Evolutionary conservation across 768 basidiomycete species (phyloP).

Genomic region (Suillus americanus): DNA sequence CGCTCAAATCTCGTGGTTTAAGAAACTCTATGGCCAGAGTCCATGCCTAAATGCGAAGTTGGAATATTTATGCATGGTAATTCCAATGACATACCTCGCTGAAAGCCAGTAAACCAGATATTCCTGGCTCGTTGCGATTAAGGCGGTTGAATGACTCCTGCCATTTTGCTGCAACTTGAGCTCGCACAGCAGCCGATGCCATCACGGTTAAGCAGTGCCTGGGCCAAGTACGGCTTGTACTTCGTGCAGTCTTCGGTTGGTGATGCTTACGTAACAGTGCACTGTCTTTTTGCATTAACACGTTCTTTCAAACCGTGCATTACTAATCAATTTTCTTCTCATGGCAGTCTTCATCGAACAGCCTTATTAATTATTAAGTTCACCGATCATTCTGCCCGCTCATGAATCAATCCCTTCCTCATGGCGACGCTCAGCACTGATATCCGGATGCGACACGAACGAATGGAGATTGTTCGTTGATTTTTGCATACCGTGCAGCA

Average conservation of each 20-base stretch:
- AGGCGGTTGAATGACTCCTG: conserved; percentile 66
- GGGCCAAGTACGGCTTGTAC: too few relatives aligned
- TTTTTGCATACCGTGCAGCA: too few relatives aligned
- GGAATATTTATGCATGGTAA: not conserved
- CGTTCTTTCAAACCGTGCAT: too few relatives aligned
- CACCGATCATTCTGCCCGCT: too few relatives aligned
- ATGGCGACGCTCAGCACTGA: not conserved
- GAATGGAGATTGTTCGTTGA: too few relatives aligned
- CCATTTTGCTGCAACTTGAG: conserved; percentile 70
- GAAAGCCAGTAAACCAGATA: conserved; percentile 62
- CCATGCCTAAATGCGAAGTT: conserved; percentile 53
- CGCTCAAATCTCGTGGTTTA: conserved; percentile 52
- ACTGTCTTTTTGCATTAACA: too few relatives aligned
- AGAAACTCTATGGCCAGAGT: conserved; percentile 51
- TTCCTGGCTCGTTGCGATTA: conserved; percentile 58
- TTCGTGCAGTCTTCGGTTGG: too few relatives aligned
- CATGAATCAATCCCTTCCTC: not conserved
- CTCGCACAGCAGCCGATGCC: conserved; percentile 62
- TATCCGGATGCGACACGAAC: too few relatives aligned
- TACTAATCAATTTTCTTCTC: too few relatives aligned
- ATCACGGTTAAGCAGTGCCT: conserved; percentile 30
- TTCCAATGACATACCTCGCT: conserved; percentile 46
- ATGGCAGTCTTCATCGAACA: too few relatives aligned
- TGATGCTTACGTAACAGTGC: not conserved
- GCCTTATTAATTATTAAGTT: too few relatives aligned